These are phyloP conservation scores for Beauveria medogensis DNA, from an alignment of 2,329 filamentous ascomycete species.

Conservation along the genomic window DNA sequence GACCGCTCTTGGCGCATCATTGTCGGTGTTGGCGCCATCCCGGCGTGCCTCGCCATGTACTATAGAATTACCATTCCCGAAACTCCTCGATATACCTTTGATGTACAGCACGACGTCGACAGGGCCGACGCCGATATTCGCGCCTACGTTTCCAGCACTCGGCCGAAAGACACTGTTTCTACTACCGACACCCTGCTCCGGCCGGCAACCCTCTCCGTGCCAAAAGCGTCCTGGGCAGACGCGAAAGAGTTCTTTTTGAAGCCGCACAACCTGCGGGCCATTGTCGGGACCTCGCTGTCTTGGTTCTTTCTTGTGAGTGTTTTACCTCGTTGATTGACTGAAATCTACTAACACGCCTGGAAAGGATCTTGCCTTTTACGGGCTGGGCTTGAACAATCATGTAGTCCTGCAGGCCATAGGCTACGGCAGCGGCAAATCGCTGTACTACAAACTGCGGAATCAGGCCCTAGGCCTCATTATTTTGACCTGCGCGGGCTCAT, in stretches of 20 bases:
- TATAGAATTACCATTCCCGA: slow-evolving; percentile 81
- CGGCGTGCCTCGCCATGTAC: slow-evolving; percentile 72
- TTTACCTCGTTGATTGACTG: neutral
- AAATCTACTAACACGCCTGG: neutral
- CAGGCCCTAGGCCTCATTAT: slow-evolving; percentile 72
- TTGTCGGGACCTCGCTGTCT: slow-evolving; percentile 68
- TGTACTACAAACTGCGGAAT: slow-evolving; percentile 64
- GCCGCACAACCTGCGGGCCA: slow-evolving; percentile 61
- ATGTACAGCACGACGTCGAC: slow-evolving; percentile 66
- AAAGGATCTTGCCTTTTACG: slow-evolving; percentile 60
- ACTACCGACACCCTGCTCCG: slow-evolving; percentile 28
- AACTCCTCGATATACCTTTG: slow-evolving; percentile 76
- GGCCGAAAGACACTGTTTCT: neutral
- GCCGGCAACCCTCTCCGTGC: slow-evolving; percentile 49
- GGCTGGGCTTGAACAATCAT: slow-evolving; percentile 66
- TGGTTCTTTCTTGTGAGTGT: slow-evolving; percentile 64
- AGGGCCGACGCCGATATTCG: slow-evolving; percentile 68
- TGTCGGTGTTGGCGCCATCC: slow-evolving; percentile 70
- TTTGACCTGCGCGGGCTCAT: slow-evolving; percentile 65
- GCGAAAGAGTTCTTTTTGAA: slow-evolving; percentile 58
- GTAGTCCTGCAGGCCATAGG: slow-evolving; percentile 66
- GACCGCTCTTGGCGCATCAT: slow-evolving; percentile 79
- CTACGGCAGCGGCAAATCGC: slow-evolving; percentile 52
- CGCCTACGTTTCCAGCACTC: slow-evolving; percentile 43
- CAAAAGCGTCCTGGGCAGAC: slow-evolving; percentile 63